Conservation (phyloP, 805 yeast genomes). For the Yarrowia sp. region DNA sequence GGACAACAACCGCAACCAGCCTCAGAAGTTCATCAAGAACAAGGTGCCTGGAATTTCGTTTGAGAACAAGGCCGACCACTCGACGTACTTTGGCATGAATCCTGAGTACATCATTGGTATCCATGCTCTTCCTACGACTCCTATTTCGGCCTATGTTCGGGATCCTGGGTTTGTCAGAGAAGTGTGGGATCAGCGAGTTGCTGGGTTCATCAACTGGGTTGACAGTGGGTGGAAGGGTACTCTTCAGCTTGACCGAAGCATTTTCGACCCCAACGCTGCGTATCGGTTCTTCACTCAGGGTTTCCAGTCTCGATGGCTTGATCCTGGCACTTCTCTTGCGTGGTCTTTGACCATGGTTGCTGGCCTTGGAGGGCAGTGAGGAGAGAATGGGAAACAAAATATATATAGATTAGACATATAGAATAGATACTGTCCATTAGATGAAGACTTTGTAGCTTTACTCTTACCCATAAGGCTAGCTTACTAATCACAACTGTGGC, state of each 20-base stretch:
- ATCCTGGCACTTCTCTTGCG: constrained; percentile 83
- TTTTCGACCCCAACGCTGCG: constrained; percentile 69
- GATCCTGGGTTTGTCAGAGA: constrained; percentile 57
- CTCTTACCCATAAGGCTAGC: too few species aligned
- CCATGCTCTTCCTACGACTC: constrained; percentile 77
- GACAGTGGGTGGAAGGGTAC: constrained; percentile 65
- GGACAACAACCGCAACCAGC: constrained; percentile 60
- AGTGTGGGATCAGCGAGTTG: constrained; percentile 62
- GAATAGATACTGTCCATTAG: not conserved
- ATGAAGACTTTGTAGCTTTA: too few species aligned
- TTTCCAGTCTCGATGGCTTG: constrained; percentile 66
- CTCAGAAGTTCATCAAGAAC: constrained; percentile 59
- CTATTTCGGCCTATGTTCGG: constrained; percentile 64
- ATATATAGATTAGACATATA: not conserved
- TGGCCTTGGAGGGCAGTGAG: constrained; percentile 39
- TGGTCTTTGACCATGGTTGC: constrained; percentile 83
- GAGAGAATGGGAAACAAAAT: too few species aligned
- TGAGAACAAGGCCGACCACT: constrained; percentile 74
- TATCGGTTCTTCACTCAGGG: constrained; percentile 65
- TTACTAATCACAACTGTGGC: not conserved
- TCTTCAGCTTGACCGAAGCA: constrained; percentile 73
- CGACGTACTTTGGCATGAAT: constrained; percentile 71
- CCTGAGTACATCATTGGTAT: constrained; percentile 76
- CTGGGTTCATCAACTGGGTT: constrained; percentile 40
- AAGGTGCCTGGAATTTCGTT: constrained; percentile 72